Evolutionary conservation across 2,329 filamentous ascomycete genomes (phyloP), one percentile per base, ranked within the genome.

Genomic region (Phialophora expanda): DNA sequence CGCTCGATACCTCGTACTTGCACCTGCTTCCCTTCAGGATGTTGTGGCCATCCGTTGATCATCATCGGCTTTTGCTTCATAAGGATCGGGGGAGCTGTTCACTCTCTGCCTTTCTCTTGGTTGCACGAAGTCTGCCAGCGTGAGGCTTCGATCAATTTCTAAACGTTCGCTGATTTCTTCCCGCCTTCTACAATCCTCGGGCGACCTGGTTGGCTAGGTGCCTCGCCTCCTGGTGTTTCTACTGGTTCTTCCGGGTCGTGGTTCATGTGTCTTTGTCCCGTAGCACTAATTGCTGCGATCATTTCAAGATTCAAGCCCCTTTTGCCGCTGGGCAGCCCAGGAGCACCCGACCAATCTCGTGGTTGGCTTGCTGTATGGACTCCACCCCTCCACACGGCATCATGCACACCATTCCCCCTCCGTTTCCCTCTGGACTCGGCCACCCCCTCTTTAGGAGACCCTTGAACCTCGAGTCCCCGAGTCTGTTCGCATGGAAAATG

Each of bases 331-430:
- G 14, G 4, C 22, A 26, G 24, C 48, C 48, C 48, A 1, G 11
- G 20, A 0, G 22, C 11, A 4, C 4, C 9, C 48, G 26, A 51
- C 48, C 48, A 51, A 51, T 51, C 22, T 51, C 20, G 48, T 26
- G 14, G 24, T 28, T 26, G 20, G 4, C 14, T 26, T 51, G 11
- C 12, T 12, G 24, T 28, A 28, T 17, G 20, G 2, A 30, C 53
- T 28, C 53, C 24, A 28, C 53, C 26, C 53, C 53, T 55, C 53
- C 53, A 55, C 53, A 55, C 28, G 24, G 53, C 26, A 28, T 30
- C 48, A 51, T 51, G 48, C 48, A 51, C 48, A 51, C 53, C 53
- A 56, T 57, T 28, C 17, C 20, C 55, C 55, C 30, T 57, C 55
- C 55, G 30, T 44, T 38, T 22, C 55, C 32, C n/a, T 57, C 30